These are phyloP conservation scores for Coniochaeta prunicola DNA, from an alignment of 2,329 filamentous ascomycete genomes.

Conservation along the genomic window DNA sequence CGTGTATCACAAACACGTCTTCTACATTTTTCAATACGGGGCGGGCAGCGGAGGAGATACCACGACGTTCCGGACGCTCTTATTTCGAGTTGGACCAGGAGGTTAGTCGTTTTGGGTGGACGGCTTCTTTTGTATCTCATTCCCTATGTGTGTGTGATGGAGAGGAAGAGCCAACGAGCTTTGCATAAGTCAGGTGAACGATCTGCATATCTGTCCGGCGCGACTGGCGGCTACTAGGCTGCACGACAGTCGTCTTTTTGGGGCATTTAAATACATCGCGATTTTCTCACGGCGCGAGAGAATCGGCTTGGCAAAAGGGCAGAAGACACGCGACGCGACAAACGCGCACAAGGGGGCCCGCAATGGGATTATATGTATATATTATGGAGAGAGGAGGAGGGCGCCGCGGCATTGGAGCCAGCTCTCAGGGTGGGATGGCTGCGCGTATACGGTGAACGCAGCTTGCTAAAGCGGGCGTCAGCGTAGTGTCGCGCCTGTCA, in stretches of 20 bases:
- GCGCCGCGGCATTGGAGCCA: no score
- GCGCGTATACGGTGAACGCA: not conserved
- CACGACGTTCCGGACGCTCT: slow-evolving; percentile 3
- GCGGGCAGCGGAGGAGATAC: slow-evolving; percentile 6
- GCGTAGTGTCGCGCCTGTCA: not conserved
- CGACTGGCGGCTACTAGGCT: not conserved
- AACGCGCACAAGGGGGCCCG: not conserved
- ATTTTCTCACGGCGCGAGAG: not conserved
- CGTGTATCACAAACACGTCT: no score
- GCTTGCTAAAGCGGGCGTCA: not conserved
- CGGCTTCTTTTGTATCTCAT: not conserved
- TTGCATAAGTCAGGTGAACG: not conserved
- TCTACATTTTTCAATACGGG: no score
- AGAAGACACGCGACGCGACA: not conserved
- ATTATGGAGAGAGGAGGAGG: not conserved
- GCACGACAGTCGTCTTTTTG: not conserved
- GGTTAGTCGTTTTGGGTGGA: not conserved
- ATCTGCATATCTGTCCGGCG: not conserved
- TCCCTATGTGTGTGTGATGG: not conserved
- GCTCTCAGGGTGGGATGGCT: no score
- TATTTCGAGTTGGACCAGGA: no score
- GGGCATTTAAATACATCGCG: no score
- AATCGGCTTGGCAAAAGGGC: not conserved
- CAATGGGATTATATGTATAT: not conserved
- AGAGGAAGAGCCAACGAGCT: not conserved